Percentiles rank a stretch among this genome's conserved stretches.
Conservation (phyloP, 805 yeast genomes). For the Candida succiphila region DNA sequence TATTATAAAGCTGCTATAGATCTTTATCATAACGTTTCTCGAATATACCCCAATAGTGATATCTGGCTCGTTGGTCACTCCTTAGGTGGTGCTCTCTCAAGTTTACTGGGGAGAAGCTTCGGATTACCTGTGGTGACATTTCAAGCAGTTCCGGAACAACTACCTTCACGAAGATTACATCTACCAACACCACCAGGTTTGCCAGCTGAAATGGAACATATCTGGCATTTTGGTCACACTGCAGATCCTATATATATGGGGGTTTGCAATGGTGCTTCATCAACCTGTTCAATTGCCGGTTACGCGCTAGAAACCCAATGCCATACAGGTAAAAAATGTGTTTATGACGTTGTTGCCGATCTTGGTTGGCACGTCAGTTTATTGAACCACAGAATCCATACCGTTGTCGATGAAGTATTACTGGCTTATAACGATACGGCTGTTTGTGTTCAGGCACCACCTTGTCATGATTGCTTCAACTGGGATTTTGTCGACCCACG, state of each 20-base stretch:
- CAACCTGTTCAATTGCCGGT: conserved; percentile 84
- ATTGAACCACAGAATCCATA: conserved; percentile 81
- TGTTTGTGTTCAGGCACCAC: conserved; percentile 60
- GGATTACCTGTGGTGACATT: conserved; percentile 86
- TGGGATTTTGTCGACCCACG: conserved; percentile 65
- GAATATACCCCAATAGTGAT: conserved; percentile 55
- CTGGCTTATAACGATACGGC: conserved; percentile 70
- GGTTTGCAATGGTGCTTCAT: conserved; percentile 88
- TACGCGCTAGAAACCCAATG: conserved; percentile 96
- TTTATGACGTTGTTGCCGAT: conserved; percentile 84
- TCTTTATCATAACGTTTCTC: conserved; percentile 62
- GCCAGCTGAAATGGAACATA: conserved; percentile 64
- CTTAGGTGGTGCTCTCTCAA: conserved; percentile 79
- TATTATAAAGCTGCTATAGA: conserved; percentile 76
- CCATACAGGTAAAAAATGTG: conserved; percentile 81
- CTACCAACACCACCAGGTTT: conserved; percentile 90
- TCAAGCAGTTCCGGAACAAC: conserved; percentile 87
- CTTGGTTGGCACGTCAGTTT: conserved; percentile 86
- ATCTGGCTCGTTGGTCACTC: conserved; percentile 96
- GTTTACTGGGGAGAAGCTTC: conserved; percentile 76
- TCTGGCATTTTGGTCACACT: conserved; percentile 94
- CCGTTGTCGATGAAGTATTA: conserved; percentile 78
- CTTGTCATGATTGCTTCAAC: conserved; percentile 83
- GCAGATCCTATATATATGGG: conserved; percentile 98
- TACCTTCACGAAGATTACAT: conserved; percentile 78